phyloP scores from a whole-genome alignment of 352 stramenopile genomes.

The Nothophytophthora sp. region DNA sequence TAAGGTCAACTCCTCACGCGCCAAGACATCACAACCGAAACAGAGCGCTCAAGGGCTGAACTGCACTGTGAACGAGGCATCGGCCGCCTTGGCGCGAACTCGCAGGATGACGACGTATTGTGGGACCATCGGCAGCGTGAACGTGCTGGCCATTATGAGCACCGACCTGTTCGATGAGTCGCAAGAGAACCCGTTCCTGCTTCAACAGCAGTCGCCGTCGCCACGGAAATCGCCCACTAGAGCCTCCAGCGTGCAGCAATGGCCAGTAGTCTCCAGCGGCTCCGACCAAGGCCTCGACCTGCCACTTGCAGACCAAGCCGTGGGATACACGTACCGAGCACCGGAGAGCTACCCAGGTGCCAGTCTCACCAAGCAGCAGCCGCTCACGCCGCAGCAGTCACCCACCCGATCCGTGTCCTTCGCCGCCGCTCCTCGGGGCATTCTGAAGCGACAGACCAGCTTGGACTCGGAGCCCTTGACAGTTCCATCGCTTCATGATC shows the following conservation, averaged over 20 bases:
- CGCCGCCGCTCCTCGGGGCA: conserved; percentile 26
- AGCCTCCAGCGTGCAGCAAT: neutral
- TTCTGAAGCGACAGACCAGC: conserved; percentile 48
- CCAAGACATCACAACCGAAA: neutral
- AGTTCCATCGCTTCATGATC: conserved; percentile 21
- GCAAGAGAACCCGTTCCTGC: conserved; percentile 71
- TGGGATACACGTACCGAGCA: conserved; percentile 6
- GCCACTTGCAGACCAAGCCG: conserved; percentile 34
- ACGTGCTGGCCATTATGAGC: conserved; percentile 69
- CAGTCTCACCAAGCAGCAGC: conserved; percentile 1
- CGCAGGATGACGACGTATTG: conserved; percentile 45
- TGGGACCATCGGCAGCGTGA: conserved; percentile 63
- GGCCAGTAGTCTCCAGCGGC: too few relatives aligned
- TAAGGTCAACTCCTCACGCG: too few relatives aligned
- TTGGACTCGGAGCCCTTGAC: conserved; percentile 48
- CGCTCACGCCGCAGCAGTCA: conserved; percentile 14
- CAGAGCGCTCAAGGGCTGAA: conserved; percentile 3
- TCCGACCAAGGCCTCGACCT: conserved; percentile 30
- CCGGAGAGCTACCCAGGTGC: neutral
- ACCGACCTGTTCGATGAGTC: conserved; percentile 72
- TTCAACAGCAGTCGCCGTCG: conserved; percentile 28
- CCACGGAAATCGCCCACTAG: neutral
- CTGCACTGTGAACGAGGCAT: too few relatives aligned
- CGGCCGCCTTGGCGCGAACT: neutral
- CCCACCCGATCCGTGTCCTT: conserved; percentile 39